Evolutionary conservation across 2,329 filamentous ascomycete species (phyloP), one percentile per base, ranked within the genome.

Genomic region (Aspergillus ibericus): DNA sequence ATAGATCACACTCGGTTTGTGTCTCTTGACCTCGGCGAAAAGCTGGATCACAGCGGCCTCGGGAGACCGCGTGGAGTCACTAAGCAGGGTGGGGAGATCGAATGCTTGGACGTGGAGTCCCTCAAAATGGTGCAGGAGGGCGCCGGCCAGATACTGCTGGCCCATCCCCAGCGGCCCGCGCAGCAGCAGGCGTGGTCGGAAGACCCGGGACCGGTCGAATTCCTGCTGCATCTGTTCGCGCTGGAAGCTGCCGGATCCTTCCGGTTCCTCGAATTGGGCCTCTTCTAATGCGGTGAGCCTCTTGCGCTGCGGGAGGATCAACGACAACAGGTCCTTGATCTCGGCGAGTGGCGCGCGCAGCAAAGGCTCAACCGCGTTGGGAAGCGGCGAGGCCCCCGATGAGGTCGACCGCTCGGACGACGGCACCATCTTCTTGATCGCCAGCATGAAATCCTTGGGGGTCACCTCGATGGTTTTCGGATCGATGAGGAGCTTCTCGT

Each of bases 401-500:
- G 92, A 89, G 0, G 92, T 88, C 48, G 93, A 93, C 62, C 95
- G 84, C 74, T 98, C 92, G 0, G 95, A 98, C 0, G 95, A 98
- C 6, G 95, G 95, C 10, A 97, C 85, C 77, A 99, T 92, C 76
- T 96, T 96, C 79, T 96, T 96, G 71, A 97, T 88, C 0, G 93
- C 96, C 13, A 97, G 84, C 90, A 96, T 96, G 69, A 99, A 99
- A 75, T 99, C 95, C 56, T 95, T 95, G 4, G 95, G 92, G 44
- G 91, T 88, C 36, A 99, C 87, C 58, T 87, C 87, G 70, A 99
- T 96, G 68, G 88, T 91, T 60, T 85, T 84, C 0, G 93, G 88
- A 66, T 97, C 88, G 58, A 99, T 95, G 44, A 96, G 78, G 32
- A 98, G 85, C 77, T 97, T 97, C 72, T 96, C 88, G 64, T 90